These are phyloP conservation scores for Penicillium coprophilum DNA, from an alignment of 495 filamentous ascomycete species.

Conservation along the genomic window DNA sequence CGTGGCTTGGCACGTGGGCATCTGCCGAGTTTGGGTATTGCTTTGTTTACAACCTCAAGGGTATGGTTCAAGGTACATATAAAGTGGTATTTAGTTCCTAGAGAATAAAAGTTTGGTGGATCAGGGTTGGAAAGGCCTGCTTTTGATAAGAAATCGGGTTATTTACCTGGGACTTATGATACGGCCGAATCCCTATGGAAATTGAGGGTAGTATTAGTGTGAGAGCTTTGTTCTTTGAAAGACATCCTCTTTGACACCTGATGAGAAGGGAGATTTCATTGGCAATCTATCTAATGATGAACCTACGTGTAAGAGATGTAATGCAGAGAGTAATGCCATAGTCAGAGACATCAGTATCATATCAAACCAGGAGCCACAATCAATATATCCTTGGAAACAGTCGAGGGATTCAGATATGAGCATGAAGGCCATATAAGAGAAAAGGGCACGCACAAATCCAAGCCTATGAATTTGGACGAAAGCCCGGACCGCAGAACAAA, in stretches of 20 bases:
- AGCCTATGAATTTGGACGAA: constrained; percentile 1
- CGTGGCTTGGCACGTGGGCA: neutral
- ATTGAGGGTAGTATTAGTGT: neutral
- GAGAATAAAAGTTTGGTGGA: too few species aligned
- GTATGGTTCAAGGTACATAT: too few species aligned
- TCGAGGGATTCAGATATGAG: neutral
- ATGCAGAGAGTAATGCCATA: neutral
- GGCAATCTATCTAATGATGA: neutral
- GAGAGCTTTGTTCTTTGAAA: neutral
- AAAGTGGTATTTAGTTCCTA: too few species aligned
- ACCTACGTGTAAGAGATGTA: constrained; percentile 4
- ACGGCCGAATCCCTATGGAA: neutral
- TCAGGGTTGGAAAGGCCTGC: too few species aligned
- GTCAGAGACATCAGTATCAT: neutral
- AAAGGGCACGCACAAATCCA: neutral
- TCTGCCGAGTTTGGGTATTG: too few species aligned
- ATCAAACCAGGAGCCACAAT: neutral
- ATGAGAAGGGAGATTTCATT: neutral
- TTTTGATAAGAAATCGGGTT: neutral
- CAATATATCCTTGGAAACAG: neutral
- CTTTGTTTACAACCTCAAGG: too few species aligned
- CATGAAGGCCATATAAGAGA: neutral
- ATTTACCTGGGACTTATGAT: neutral
- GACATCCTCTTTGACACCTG: neutral
- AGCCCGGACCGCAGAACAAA: neutral